A percentile compares a stretch with the other conserved stretches of the same genome.
Evolutionary conservation across 371 early-diverging fungal species (phyloP).

Genomic region (Mortierella sp.): DNA sequence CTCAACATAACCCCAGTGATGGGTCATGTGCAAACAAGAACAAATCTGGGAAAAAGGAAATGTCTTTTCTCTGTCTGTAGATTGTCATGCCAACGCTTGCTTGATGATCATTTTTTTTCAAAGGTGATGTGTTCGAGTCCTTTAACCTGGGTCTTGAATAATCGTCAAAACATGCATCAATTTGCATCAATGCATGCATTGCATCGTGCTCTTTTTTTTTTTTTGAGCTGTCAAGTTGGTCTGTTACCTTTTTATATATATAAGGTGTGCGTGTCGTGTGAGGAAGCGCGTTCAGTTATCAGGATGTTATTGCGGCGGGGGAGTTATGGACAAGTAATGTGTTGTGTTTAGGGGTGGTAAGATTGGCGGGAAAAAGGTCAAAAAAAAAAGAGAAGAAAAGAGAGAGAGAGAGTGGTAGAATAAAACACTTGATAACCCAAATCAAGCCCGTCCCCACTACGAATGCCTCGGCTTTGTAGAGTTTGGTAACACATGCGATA

Average conservation of each 20-base stretch:
- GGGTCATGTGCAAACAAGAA: neutral
- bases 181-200: neutral
- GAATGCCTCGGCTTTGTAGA: neutral
- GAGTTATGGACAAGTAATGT: neutral
- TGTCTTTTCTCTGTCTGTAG: too few relatives aligned
- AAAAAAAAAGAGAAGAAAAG: conserved; percentile 1
- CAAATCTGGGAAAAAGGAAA: too few relatives aligned
- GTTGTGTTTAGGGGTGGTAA: neutral
- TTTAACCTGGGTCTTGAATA: too few relatives aligned
- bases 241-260: conserved; percentile 4
- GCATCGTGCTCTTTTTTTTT: neutral
- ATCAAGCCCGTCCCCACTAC: neutral
- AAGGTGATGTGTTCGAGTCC: too few relatives aligned
- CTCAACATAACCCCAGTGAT: neutral
- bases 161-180: neutral
- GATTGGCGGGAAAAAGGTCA: conserved; percentile 3
- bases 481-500: neutral
- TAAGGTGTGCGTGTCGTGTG: conserved; percentile 6
- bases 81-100: too few relatives aligned
- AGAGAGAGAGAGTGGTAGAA: too few relatives aligned
- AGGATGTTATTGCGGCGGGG: neutral
- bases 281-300: conserved; percentile 1
- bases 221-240: neutral
- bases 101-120: neutral
- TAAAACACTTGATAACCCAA: too few relatives aligned